Conservation (phyloP, 495 filamentous ascomycete species). For the Xylaria sp. region DNA sequence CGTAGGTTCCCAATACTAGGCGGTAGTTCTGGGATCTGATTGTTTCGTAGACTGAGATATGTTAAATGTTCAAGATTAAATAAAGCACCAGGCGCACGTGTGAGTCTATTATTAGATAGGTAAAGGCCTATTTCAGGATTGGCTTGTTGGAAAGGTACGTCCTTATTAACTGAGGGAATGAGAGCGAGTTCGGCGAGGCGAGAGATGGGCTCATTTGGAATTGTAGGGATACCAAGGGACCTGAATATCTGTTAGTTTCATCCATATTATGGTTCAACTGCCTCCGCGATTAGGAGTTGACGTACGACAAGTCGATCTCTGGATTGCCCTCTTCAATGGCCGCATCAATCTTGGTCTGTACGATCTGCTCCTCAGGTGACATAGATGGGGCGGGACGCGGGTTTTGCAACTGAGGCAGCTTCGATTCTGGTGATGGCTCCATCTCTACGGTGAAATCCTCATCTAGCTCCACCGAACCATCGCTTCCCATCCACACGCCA, state of each 20-base stretch:
- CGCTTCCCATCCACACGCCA: slow-evolving; percentile 82
- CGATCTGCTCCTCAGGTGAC: slow-evolving; percentile 42
- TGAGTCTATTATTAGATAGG: slow-evolving; percentile 67
- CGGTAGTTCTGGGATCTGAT: slow-evolving; percentile 70
- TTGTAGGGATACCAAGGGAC: slow-evolving; percentile 39
- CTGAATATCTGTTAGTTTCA: slow-evolving; percentile 38
- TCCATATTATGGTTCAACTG: background rate
- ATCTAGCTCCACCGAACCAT: slow-evolving; percentile 53
- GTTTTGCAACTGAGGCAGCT: slow-evolving; percentile 33
- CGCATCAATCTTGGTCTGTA: slow-evolving; percentile 50
- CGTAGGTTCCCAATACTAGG: slow-evolving; percentile 67
- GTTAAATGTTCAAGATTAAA: slow-evolving; percentile 64
- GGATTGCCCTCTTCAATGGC: slow-evolving; percentile 69
- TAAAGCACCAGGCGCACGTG: slow-evolving; percentile 55
- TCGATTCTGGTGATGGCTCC: slow-evolving; percentile 32
- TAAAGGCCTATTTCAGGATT: slow-evolving; percentile 66
- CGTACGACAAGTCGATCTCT: slow-evolving; percentile 61
- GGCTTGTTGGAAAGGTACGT: slow-evolving; percentile 46
- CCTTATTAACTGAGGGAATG: slow-evolving; percentile 49
- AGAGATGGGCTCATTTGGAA: slow-evolving; percentile 57
- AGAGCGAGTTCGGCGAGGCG: slow-evolving; percentile 67
- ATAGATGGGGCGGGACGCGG: slow-evolving; percentile 27
- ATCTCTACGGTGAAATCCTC: slow-evolving; percentile 39
- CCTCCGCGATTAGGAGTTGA: background rate
- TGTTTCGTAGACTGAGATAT: slow-evolving; percentile 75